Base-by-base conservation (phyloP, 2,329 filamentous ascomycete genomes). In the Knufia petricola region DNA sequence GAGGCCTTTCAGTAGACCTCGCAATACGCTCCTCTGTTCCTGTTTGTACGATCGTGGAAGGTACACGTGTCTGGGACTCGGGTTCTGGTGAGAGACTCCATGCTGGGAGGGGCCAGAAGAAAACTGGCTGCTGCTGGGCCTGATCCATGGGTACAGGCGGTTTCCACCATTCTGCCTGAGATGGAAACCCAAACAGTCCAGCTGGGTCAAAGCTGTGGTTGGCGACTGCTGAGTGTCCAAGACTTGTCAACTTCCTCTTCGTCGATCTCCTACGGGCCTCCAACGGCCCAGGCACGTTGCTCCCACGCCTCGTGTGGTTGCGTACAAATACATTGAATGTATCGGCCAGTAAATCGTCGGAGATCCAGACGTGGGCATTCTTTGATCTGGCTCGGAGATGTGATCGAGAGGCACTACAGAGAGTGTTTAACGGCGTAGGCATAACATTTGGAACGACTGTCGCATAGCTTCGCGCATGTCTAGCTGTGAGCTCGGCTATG, bases 281-380 rank as follows among this genome's bases (percentile, higher is more conserved):
- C 65, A 82, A 66, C 59, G 79, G 79, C 2, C 79, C 79, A 9
- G 79, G 79, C 2, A 79, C 74, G 54, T 71, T 71, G 66, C 78
- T 80, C 55, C 75, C 77, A 72, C 78, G 68, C 53, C 78, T 72
- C 59, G 70, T 68, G 51, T 71, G 69, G 34, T 64, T 60, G 50
- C 68, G 71, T 46, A 69, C 65, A 63, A 78, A 79, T 20, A 71
- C 69, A 52, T 64, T 55, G n/a, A 56, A 32, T 15, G 55, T 51
- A 12, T 64, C 60, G 3, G 66, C 58, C 13, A 73, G 63, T 19
- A 70, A 54, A 41, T 69, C 68, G 46, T 73, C 69, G 52, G 68
- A 67, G 47, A 72, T 66, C 69, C 70, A 73, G 17, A 71, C 57
- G 17, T 51, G 23, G 8, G 45, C 41, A 20, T 20, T 47, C 41